Base-by-base conservation (phyloP, 331 rosid species). In the Dryas integrifolia region DNA sequence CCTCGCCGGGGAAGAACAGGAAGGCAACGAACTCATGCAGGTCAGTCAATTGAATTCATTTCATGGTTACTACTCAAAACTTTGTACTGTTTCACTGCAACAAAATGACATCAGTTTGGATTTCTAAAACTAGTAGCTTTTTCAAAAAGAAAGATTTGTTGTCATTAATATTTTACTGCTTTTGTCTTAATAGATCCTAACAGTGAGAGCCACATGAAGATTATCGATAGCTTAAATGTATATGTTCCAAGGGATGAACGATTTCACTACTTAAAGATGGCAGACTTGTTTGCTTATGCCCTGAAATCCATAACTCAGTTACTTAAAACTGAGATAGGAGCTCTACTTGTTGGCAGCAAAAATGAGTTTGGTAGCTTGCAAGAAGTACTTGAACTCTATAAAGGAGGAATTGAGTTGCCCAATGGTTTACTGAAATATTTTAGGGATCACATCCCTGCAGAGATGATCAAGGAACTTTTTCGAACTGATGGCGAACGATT, bases 1-100 rank as follows among this genome's bases (percentile, higher is more conserved):
- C 87, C 87, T 38, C 79, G 87, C 7, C 38, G 87, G 38, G 87
- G 87, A 76, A 83, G 87, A 73, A 83, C 87, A 0, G 84, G 87
- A 39, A 69, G 84, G 35, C 51, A 66, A 45, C 35, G 24, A 51
- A 57, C 82, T 8, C 69, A 18, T 35, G 52, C 49, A 30, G 84
- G 87, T 61, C 26, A 69, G 60, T 39, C 63, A 50, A 40, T 47
- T 47, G 40, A 35, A 3, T 14, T 44, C 45, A 49, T 35, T 52
- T 9, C 13, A 4, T 16, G 5, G 5, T 52, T 16, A 40, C 63
- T 16, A 43, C 63, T 16, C 40, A 35, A 35, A 50, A 15, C 11
- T 38, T 67, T 8, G 48, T 35, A 24, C 10, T 30, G 9, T 60
- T 53, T 53, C 30, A 53, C 59, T 16, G 7, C 6, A 18, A 53